Percentiles rank a stretch among this genome's conserved stretches.
Conservation (phyloP, 2,329 filamentous ascomycete species). For the Neurospora sp. region DNA sequence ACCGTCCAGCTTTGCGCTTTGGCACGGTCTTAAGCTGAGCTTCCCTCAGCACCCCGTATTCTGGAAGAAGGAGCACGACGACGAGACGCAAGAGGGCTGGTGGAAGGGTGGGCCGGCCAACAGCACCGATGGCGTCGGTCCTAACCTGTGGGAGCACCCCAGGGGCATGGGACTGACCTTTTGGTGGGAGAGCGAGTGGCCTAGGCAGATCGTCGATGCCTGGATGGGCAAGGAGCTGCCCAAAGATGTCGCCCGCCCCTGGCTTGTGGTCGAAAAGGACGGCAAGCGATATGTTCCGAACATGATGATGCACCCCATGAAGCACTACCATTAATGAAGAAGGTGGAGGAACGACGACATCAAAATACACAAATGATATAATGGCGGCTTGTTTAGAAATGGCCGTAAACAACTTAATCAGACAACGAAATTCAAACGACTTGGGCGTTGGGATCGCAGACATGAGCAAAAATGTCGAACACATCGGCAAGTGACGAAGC, state of each 20-base stretch:
- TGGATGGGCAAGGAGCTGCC: slow-evolving; percentile 22
- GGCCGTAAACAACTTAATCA: not conserved
- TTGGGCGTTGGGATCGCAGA: not conserved
- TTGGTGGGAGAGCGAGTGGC: slow-evolving; percentile 27
- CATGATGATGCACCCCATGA: slow-evolving; percentile 28
- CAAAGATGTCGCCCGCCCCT: slow-evolving; percentile 16
- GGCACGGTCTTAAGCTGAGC: slow-evolving; percentile 29
- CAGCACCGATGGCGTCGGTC: slow-evolving; percentile 20
- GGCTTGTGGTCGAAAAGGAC: slow-evolving; percentile 20
- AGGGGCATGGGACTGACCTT: slow-evolving; percentile 19
- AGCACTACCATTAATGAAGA: slow-evolving; percentile 13
- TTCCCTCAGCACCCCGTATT: slow-evolving; percentile 27
- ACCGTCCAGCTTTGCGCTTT: slow-evolving; percentile 27
- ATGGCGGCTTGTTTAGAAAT: not conserved
- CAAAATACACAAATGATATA: not conserved
- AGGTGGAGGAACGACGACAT: not conserved
- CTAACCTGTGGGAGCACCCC: slow-evolving; percentile 16
- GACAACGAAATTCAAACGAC: slow-evolving; percentile 1
- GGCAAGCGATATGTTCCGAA: slow-evolving; percentile 26
- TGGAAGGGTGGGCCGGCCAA: slow-evolving; percentile 21
- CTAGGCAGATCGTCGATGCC: slow-evolving; percentile 22
- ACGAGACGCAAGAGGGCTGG: slow-evolving; percentile 17
- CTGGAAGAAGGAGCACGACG: slow-evolving; percentile 18
- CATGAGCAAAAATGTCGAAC: not conserved
- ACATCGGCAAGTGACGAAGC: not conserved